phyloP scores from a whole-genome alignment of 768 basidiomycete species.

The Gloeostereum incarnatum region DNA sequence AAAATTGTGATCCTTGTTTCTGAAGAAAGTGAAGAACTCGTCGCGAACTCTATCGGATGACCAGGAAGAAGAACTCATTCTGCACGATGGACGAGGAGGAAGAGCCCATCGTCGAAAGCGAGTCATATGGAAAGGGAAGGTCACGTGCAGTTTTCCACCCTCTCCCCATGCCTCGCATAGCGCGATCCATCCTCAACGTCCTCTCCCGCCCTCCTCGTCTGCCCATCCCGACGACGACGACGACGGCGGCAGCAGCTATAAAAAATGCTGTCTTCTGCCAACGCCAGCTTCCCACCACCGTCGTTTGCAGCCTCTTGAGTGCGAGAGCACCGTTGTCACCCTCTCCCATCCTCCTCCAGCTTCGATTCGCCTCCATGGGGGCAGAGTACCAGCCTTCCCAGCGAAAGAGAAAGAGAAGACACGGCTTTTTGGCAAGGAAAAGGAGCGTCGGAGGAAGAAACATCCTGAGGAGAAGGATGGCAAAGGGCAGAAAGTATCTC shows the following conservation, averaged over 20 bases:
- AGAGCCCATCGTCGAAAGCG: background rate
- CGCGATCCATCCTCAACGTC: conserved; percentile 25
- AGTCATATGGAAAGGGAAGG: conserved; percentile 12
- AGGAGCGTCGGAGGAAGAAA: conserved; percentile 60
- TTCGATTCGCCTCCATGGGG: conserved; percentile 63
- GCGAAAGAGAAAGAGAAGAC: conserved; percentile 84
- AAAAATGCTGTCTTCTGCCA: conserved; percentile 9
- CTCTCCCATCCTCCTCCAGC: conserved; percentile 27
- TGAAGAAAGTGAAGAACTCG: conserved; percentile 89
- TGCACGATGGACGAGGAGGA: conserved; percentile 1
- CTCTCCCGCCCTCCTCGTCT: conserved; percentile 24
- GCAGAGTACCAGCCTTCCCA: conserved; percentile 97
- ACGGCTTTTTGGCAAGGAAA: conserved; percentile 81
- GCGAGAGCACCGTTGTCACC: conserved; percentile 9
- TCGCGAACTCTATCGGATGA: conserved; percentile 76
- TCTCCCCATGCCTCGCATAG: conserved; percentile 32
- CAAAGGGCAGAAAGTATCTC: conserved; percentile 72
- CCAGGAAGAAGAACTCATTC: conserved; percentile 46
- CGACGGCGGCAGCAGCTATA: too few species aligned
- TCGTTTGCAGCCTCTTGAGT: conserved; percentile 5
- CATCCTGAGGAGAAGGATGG: conserved; percentile 58
- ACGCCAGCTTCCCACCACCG: conserved; percentile 6
- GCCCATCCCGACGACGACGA: too few species aligned
- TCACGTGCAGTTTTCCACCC: background rate
- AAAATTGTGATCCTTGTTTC: conserved; percentile 71